Evolutionary conservation across 192 early-diverging fungal genomes (phyloP).

Genomic region (Cetraspora pellucida): DNA sequence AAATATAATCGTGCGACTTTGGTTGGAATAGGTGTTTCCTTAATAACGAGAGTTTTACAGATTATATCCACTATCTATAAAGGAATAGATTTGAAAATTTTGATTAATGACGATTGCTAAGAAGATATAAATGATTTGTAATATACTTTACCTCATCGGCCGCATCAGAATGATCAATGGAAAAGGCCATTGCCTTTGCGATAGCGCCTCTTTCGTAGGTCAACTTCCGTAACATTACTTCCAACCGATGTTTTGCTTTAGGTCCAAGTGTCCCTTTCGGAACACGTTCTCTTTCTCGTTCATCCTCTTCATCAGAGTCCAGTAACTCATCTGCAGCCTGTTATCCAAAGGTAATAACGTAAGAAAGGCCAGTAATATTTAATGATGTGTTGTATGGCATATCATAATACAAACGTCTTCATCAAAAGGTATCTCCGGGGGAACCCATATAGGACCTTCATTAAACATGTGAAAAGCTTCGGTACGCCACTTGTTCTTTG

Average conservation of each 20-base stretch:
- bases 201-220: slow-evolving; percentile 60
- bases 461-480: slow-evolving; percentile 89
- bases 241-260: slow-evolving; percentile 50
- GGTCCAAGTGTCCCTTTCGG: slow-evolving; percentile 52
- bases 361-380: slow-evolving; percentile 31
- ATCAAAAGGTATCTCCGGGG: slow-evolving; percentile 73
- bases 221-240: slow-evolving; percentile 49
- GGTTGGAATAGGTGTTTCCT: slow-evolving; percentile 57
- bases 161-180: slow-evolving; percentile 81
- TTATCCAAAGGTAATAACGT: slow-evolving; percentile 30
- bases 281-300: slow-evolving; percentile 46
- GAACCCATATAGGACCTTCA: slow-evolving; percentile 80
- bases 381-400: slow-evolving; percentile 21
- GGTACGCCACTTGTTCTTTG: slow-evolving; percentile 67
- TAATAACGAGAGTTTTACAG: slow-evolving; percentile 57
- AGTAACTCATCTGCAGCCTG: slow-evolving; percentile 34
- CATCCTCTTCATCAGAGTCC: slow-evolving; percentile 58
- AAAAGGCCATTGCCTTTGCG: slow-evolving; percentile 80
- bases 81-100: neutral
- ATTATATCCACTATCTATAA: slow-evolving; percentile 70
- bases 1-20: slow-evolving; percentile 80
- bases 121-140: neutral
- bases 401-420: slow-evolving; percentile 55
- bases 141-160: slow-evolving; percentile 61
- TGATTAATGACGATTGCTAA: neutral